Evolutionary conservation across 2,329 filamentous ascomycete species (phyloP), one percentile per base, ranked within the genome.

Genomic region (Coniella vitis): DNA sequence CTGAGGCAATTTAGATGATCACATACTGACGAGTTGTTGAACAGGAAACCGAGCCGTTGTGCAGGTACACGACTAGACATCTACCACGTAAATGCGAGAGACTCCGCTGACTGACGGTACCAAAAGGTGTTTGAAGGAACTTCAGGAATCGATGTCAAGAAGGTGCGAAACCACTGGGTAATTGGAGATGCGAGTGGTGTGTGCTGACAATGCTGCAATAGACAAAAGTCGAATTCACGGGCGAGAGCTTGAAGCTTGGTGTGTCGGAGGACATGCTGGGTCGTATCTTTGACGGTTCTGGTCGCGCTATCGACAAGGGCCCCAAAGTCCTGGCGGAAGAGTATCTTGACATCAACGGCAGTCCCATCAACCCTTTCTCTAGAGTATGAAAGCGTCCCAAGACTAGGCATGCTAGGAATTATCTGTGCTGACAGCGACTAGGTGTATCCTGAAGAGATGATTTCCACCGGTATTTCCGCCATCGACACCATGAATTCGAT

Each of bases 401-500:
- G 35, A 13, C 9, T 31, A 35, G 17, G 38, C 22, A 19, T 14
- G 14, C 16, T 20, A 21, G 14, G 14, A 21, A 38, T n/a, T n/a
- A n/a, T 20, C 13, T 31, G 34, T 38, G 12, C 58, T 62, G 47
- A 62, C 53, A 54, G 34, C 46, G 32, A 37, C 20, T 56, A 94
- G 89, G 88, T 95, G 59, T 98, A 98, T 67, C 93, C 93, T 63
- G 93, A 98, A 75, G 94, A 98, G 73, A 98, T 98, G 91, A 97
- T 98, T 63, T 93, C 91, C 32, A 98, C 93, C 41, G 93, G 93
- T 83, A 98, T 98, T 69, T 97, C 91, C 55, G 90, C 93, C 65
- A 97, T 98, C 63, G 91, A 97, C 67, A 95, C 90, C 54, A 97
- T 97, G 91, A 90, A 90, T 76, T 90, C 86, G 54, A 95, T 97